Evolutionary conservation across 192 early-diverging fungal species (phyloP).

Genomic region (Linderina pennispora): DNA sequence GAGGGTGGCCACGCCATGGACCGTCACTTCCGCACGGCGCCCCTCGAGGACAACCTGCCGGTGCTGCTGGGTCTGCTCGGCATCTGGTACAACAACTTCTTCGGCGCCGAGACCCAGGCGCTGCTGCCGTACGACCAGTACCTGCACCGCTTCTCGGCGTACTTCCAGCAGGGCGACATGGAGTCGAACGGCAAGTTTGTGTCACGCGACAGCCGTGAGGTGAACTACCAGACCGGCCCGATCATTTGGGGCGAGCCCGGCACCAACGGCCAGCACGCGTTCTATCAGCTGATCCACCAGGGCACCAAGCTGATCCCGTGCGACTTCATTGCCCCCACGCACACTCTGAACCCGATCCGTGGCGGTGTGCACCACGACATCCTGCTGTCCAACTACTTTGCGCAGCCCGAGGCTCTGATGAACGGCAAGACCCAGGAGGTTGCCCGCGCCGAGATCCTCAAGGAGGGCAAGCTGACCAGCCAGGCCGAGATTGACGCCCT

Average conservation of each 20-base stretch:
- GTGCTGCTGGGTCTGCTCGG: conserved; percentile 84
- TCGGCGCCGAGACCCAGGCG: conserved; percentile 86
- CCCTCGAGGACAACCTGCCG: conserved; percentile 91
- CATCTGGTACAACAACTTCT: conserved; percentile 99
- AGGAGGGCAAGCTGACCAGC: conserved; percentile 46
- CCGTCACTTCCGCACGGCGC: conserved; percentile 85
- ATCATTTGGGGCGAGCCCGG: conserved; percentile 99
- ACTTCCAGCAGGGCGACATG: conserved; percentile 99
- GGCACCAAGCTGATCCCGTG: conserved; percentile 94
- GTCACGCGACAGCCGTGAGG: conserved; percentile 70
- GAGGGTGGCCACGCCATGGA: conserved; percentile 96
- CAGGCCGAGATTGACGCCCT: conserved; percentile 55
- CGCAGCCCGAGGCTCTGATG: conserved; percentile 97
- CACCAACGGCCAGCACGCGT: conserved; percentile 99
- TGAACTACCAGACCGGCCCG: conserved; percentile 87
- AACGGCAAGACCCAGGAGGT: conserved; percentile 78
- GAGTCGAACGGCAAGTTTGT: conserved; percentile 98
- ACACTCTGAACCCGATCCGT: conserved; percentile 87
- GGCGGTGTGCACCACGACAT: conserved; percentile 89
- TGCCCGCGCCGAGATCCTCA: conserved; percentile 74
- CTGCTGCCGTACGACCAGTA: conserved; percentile 99
- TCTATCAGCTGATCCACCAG: conserved; percentile 99
- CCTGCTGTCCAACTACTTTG: conserved; percentile 98
- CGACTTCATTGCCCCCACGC: conserved; percentile 94
- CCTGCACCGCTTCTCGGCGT: conserved; percentile 94